Evolutionary conservation across 106 monocot species (phyloP).

Genomic region (Phalaenopsis equestris): DNA sequence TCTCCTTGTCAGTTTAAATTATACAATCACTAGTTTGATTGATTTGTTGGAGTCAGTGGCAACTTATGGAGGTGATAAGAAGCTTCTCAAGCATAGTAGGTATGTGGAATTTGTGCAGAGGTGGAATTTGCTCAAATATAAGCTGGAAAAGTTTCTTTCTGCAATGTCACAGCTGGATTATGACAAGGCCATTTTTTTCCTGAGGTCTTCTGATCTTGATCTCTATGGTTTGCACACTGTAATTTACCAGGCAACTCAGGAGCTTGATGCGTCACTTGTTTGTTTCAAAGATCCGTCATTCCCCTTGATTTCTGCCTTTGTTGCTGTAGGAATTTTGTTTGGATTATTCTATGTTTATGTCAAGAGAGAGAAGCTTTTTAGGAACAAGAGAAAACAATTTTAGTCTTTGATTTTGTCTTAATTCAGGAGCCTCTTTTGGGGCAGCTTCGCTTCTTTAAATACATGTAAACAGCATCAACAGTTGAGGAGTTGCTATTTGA

Average conservation of each 20-base stretch:
- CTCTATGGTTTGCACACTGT: constrained; percentile 71
- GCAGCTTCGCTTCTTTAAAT: not conserved
- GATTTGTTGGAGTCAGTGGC: constrained; percentile 67
- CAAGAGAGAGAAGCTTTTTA: constrained; percentile 79
- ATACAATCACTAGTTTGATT: constrained; percentile 55
- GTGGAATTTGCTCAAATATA: constrained; percentile 80
- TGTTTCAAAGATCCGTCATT: constrained; percentile 97
- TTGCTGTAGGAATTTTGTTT: constrained; percentile 42
- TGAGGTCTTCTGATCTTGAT: constrained; percentile 87
- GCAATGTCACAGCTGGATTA: constrained; percentile 83
- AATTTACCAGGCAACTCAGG: constrained; percentile 75
- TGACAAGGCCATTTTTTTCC: constrained; percentile 64
- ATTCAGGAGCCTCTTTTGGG: not conserved
- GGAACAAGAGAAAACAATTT: constrained; percentile 84
- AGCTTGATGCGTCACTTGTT: constrained; percentile 77
- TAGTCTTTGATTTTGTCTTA: constrained; percentile 22
- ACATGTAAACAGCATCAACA: not conserved
- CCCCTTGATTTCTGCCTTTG: constrained; percentile 64
- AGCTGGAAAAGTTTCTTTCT: constrained; percentile 73
- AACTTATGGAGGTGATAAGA: constrained; percentile 67
- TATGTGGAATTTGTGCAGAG: constrained; percentile 78
- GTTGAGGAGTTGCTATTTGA: not conserved
- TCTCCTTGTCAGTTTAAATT: constrained; percentile 70
- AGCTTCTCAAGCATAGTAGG: constrained; percentile 50
- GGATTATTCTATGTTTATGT: constrained; percentile 63